Conservation (phyloP, 2,329 filamentous ascomycete genomes). For the Exophiala sideris region DNA sequence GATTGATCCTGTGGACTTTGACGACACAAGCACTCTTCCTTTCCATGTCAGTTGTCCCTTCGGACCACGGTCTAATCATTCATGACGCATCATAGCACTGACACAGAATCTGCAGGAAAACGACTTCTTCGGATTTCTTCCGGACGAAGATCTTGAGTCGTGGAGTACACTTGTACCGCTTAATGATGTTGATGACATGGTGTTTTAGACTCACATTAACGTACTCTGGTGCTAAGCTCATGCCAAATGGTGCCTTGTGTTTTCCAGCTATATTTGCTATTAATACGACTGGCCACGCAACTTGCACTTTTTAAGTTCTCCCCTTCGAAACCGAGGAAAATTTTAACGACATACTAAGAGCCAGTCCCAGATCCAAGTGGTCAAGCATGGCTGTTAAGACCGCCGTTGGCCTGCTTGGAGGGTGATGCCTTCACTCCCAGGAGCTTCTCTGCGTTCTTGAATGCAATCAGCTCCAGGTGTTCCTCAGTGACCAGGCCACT, state of each 20-base stretch:
- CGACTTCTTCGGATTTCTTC: neutral
- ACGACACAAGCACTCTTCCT: neutral
- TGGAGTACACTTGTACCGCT: slow-evolving; percentile 2
- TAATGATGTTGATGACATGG: neutral
- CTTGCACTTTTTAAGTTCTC: no score
- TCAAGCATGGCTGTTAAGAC: neutral
- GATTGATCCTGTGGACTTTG: neutral
- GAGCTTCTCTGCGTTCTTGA: slow-evolving; percentile 47
- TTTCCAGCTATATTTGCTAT: neutral
- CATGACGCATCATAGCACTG: neutral
- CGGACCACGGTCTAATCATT: neutral
- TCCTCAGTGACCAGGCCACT: slow-evolving; percentile 50
- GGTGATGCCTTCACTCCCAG: neutral
- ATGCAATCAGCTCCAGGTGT: slow-evolving; percentile 49
- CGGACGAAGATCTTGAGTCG: neutral
- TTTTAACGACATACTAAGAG: neutral
- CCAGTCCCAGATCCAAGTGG: neutral
- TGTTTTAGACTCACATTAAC: neutral
- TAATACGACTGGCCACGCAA: no score
- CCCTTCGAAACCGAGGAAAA: neutral
- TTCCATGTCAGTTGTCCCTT: neutral
- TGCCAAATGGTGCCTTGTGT: neutral
- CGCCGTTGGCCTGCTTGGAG: neutral
- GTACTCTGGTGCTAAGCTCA: neutral
- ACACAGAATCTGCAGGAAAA: slow-evolving; percentile 2